Conservation (phyloP, 1,284 basidiomycete genomes). For the Apiotrichum mycotoxinovorans region DNA sequence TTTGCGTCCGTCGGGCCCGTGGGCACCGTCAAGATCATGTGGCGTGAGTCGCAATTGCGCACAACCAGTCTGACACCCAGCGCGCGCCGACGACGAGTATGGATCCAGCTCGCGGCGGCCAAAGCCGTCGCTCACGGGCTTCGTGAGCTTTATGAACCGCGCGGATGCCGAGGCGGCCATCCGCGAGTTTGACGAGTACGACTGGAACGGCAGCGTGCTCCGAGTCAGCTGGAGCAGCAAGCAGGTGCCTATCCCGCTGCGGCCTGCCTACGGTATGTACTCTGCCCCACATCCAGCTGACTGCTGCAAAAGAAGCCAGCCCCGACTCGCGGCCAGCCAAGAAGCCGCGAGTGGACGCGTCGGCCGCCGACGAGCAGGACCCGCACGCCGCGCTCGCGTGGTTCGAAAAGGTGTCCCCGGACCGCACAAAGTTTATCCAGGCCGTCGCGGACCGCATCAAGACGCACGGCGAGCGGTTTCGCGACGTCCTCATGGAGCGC, state of each 20-base stretch:
- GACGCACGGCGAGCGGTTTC: slow-evolving; percentile 74
- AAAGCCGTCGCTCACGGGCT: slow-evolving; percentile 79
- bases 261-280: slow-evolving; percentile 71
- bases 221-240: slow-evolving; percentile 89
- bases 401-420: slow-evolving; percentile 59
- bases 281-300: slow-evolving; percentile 27
- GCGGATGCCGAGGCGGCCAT: slow-evolving; percentile 83
- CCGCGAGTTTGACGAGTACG: slow-evolving; percentile 79
- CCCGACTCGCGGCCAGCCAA: slow-evolving; percentile 1
- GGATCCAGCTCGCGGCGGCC: slow-evolving; percentile 41
- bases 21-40: slow-evolving; percentile 79
- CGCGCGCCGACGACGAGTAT: background rate
- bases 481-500: slow-evolving; percentile 66
- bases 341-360: background rate
- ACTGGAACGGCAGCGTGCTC: slow-evolving; percentile 82
- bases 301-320: background rate
- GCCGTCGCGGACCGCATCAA: slow-evolving; percentile 79
- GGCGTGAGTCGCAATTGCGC: slow-evolving; percentile 66
- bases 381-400: slow-evolving; percentile 8
- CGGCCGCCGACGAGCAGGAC: background rate
- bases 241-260: slow-evolving; percentile 75
- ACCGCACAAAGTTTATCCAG: slow-evolving; percentile 75
- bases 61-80: background rate
- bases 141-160: slow-evolving; percentile 92
- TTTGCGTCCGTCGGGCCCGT: slow-evolving; percentile 63